Evolutionary conservation across 352 stramenopile genomes (phyloP).

Genomic region (Globisporangium alternatum): DNA sequence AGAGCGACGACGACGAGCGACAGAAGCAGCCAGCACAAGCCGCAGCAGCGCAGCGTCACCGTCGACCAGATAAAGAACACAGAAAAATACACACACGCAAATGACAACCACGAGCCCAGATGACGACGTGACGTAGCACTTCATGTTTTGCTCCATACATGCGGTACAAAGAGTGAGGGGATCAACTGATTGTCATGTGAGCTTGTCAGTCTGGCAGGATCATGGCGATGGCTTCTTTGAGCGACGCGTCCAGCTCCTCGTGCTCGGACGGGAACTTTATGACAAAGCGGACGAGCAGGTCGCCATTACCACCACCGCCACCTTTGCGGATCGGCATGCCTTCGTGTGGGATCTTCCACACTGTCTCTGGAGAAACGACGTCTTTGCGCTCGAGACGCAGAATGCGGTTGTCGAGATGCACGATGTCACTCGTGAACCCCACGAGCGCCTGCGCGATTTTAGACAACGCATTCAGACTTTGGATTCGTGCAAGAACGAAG

Average conservation of each 20-base stretch:
- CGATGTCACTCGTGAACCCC: conserved; percentile 85
- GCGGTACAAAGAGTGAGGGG: too few species aligned
- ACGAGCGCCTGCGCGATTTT: conserved; percentile 54
- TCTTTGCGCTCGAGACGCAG: conserved; percentile 71
- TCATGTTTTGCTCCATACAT: background rate
- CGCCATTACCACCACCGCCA: conserved; percentile 43
- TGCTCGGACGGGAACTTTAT: conserved; percentile 83
- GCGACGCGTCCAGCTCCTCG: conserved; percentile 27
- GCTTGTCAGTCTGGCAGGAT: conserved; percentile 10
- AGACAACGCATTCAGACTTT: background rate
- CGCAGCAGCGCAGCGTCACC: background rate
- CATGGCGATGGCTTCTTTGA: conserved; percentile 15
- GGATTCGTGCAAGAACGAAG: background rate
- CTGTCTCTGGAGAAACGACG: conserved; percentile 82
- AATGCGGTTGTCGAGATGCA: conserved; percentile 86
- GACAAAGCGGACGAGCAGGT: conserved; percentile 91
- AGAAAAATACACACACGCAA: conserved; percentile 12
- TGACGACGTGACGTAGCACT: background rate
- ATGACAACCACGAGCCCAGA: background rate
- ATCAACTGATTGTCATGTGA: background rate
- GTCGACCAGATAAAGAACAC: conserved; percentile 8
- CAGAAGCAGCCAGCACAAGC: background rate
- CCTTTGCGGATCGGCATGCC: conserved; percentile 89
- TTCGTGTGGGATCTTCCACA: conserved; percentile 82
- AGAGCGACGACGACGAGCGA: background rate